Conservation (phyloP, 2,329 filamentous ascomycete genomes). For the Dryadomyces quercus-mongolicae region DNA sequence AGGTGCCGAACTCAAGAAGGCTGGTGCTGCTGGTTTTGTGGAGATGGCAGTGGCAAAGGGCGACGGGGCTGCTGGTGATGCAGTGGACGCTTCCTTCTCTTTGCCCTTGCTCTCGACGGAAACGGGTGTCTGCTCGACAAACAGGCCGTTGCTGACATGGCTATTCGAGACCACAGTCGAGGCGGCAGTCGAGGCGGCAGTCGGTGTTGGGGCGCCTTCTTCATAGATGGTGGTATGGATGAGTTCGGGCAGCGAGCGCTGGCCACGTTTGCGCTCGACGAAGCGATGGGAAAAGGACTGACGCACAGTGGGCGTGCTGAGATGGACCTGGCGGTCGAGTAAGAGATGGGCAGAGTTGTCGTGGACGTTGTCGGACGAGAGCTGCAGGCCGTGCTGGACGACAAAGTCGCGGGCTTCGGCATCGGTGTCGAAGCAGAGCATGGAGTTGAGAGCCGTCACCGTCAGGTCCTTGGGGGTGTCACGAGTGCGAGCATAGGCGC, state of each 20-base stretch:
- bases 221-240: slow-evolving; percentile 44
- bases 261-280: slow-evolving; percentile 48
- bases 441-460: slow-evolving; percentile 39
- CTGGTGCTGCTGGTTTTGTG: too few relatives aligned
- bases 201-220: slow-evolving; percentile 13
- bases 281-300: slow-evolving; percentile 44
- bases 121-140: slow-evolving; percentile 7
- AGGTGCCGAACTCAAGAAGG: too few relatives aligned
- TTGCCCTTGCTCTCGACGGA: not conserved
- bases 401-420: slow-evolving; percentile 55
- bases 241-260: slow-evolving; percentile 36
- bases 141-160: slow-evolving; percentile 5
- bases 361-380: slow-evolving; percentile 30
- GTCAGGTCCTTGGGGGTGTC: slow-evolving; percentile 49
- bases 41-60: not conserved
- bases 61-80: not conserved
- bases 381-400: slow-evolving; percentile 42
- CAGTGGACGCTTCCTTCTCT: not conserved
- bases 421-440: slow-evolving; percentile 55
- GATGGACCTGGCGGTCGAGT: slow-evolving; percentile 14
- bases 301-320: slow-evolving; percentile 36
- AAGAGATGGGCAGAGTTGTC: slow-evolving; percentile 20
- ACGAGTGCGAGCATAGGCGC: slow-evolving; percentile 42
- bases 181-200: not conserved
- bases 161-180: not conserved